Evolutionary conservation across 2,329 filamentous ascomycete genomes (phyloP).

Genomic region (Penicillium occitanis): DNA sequence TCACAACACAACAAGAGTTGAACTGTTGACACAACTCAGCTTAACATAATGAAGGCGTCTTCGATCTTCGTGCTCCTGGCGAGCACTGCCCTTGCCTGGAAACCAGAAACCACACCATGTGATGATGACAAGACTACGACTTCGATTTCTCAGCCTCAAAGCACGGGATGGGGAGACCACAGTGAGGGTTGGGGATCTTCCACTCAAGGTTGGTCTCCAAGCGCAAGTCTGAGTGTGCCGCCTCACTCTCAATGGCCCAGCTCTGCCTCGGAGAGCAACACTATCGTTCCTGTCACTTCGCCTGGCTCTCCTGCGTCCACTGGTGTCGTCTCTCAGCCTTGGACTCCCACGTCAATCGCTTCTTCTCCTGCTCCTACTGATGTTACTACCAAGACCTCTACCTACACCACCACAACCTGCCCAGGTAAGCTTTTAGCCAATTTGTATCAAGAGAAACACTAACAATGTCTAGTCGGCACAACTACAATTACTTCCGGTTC

Average conservation of each 20-base stretch:
- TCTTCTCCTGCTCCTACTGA: not conserved
- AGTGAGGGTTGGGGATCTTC: not conserved
- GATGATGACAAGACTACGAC: not conserved
- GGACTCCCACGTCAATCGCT: not conserved
- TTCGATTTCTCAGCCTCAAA: not conserved
- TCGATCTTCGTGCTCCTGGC: conserved; percentile 20
- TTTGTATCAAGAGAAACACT: not conserved
- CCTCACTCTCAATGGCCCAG: not conserved
- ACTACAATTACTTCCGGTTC: conserved; percentile 18
- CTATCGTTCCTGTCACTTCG: conserved; percentile 13
- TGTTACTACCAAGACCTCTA: conserved; percentile 16
- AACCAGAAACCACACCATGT: conserved; percentile 13
- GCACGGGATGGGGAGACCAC: not conserved
- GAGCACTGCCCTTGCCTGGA: conserved; percentile 19
- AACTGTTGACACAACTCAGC: not conserved
- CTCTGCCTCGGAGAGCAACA: conserved; percentile 9
- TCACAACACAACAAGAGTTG: not conserved
- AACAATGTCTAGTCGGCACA: conserved; percentile 6
- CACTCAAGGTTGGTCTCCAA: not conserved
- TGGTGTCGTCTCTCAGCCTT: not conserved
- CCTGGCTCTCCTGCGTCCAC: not conserved
- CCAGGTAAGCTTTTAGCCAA: conserved; percentile 12
- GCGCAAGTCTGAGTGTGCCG: not conserved
- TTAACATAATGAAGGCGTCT: conserved; percentile 18
- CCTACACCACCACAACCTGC: conserved; percentile 18